phyloP scores from a whole-genome alignment of 2,329 filamentous ascomycete species.

The Neonectria punicea region DNA sequence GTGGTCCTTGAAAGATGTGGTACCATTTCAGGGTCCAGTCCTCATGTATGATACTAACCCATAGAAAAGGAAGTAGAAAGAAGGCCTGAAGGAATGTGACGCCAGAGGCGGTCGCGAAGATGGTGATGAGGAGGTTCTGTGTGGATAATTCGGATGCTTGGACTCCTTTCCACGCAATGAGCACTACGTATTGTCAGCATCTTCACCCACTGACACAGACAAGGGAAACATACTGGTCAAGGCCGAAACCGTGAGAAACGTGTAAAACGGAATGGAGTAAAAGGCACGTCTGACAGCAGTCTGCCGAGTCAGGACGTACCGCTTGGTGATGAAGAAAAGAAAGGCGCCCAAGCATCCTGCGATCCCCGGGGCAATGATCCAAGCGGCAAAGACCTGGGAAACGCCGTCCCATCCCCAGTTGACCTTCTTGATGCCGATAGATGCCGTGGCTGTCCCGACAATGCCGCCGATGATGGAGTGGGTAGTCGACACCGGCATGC shows the following conservation, averaged over 20 bases:
- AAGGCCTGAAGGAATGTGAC: constrained; percentile 54
- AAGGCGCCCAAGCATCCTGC: constrained; percentile 46
- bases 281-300: constrained; percentile 49
- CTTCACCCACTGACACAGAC: background rate
- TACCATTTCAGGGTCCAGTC: constrained; percentile 63
- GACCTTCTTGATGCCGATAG: constrained; percentile 49
- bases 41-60: constrained; percentile 60
- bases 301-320: constrained; percentile 42
- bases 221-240: constrained; percentile 45
- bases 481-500: constrained; percentile 65
- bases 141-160: constrained; percentile 37
- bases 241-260: constrained; percentile 49
- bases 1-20: constrained; percentile 58
- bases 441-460: constrained; percentile 50
- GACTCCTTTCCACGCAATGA: constrained; percentile 61
- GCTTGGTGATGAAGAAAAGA: constrained; percentile 51
- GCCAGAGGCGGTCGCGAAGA: constrained; percentile 56
- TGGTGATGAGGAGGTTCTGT: constrained; percentile 45
- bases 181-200: constrained; percentile 50
- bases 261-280: constrained; percentile 51
- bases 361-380: constrained; percentile 50
- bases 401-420: constrained; percentile 53
- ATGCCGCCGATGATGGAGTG: constrained; percentile 60
- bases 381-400: constrained; percentile 52
- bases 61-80: constrained; percentile 65